Conservation (phyloP, 371 early-diverging fungal genomes). For the Rhizopus stolonifer region DNA sequence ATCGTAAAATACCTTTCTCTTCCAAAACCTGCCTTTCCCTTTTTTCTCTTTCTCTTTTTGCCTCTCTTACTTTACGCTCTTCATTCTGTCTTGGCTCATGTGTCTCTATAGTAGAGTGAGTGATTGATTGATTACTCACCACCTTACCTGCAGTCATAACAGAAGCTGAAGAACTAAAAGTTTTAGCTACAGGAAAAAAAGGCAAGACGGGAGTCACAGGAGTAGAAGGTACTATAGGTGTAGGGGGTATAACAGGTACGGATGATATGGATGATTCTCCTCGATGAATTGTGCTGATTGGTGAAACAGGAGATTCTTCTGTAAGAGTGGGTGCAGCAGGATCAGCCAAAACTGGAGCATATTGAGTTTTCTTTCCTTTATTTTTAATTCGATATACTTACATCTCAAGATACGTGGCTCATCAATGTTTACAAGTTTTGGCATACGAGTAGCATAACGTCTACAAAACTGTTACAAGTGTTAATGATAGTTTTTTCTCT, state of each 20-base stretch:
- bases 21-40: slow-evolving; percentile 34
- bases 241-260: neutral
- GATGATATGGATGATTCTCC: neutral
- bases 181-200: neutral
- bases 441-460: slow-evolving; percentile 37
- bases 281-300: neutral
- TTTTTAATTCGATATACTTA: too few relatives aligned
- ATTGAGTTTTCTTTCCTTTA: too few relatives aligned
- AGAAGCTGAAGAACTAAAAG: slow-evolving; percentile 1
- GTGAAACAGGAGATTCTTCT: slow-evolving; percentile 9
- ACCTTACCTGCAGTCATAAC: neutral
- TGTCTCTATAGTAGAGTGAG: neutral
- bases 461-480: slow-evolving; percentile 31
- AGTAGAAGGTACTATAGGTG: slow-evolving; percentile 1
- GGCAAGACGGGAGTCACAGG: neutral
- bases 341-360: slow-evolving; percentile 26
- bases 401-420: slow-evolving; percentile 44
- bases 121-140: neutral
- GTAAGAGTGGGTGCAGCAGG: slow-evolving; percentile 22
- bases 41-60: slow-evolving; percentile 38
- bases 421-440: slow-evolving; percentile 48
- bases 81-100: slow-evolving; percentile 7
- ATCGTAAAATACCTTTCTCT: slow-evolving; percentile 26
- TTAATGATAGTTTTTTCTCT: neutral
- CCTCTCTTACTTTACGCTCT: slow-evolving; percentile 37